Percentiles rank a stretch among this genome's conserved stretches.
Conservation (phyloP, 1,284 basidiomycete genomes). For the Jaminaea rosea region DNA sequence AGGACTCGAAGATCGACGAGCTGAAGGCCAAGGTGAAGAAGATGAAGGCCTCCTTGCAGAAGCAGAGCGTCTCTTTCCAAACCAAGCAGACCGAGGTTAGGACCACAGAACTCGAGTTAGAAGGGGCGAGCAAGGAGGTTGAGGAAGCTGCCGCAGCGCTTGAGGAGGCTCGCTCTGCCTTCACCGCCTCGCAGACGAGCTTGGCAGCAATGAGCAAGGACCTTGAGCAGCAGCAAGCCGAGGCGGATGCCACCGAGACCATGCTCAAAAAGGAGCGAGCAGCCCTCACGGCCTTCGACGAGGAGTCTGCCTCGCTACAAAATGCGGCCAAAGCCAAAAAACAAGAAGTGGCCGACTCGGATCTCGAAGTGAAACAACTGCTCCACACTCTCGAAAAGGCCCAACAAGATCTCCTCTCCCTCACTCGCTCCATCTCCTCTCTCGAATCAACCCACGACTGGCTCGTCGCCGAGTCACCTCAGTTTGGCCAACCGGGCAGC, state of each 20-base stretch:
- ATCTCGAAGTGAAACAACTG: constrained; percentile 59
- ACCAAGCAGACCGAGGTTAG: constrained; percentile 79
- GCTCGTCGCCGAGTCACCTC: constrained; percentile 80
- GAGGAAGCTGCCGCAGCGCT: constrained; percentile 57
- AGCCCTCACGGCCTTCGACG: constrained; percentile 75
- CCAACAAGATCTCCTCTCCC: constrained; percentile 50
- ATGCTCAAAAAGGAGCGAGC: constrained; percentile 74
- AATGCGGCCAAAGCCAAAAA: constrained; percentile 72
- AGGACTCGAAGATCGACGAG: constrained; percentile 90
- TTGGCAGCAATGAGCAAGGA: constrained; percentile 57
- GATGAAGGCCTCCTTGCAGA: constrained; percentile 71
- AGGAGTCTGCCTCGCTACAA: constrained; percentile 74
- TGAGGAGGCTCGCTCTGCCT: constrained; percentile 56
- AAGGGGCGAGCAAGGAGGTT: constrained; percentile 77
- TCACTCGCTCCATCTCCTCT: constrained; percentile 38
- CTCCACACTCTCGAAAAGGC: constrained; percentile 53
- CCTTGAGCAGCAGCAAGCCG: constrained; percentile 54
- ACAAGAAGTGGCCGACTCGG: constrained; percentile 62
- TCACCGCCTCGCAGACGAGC: constrained; percentile 60
- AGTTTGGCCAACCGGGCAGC: constrained; percentile 72
- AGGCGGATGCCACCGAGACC: constrained; percentile 59
- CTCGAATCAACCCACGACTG: constrained; percentile 78
- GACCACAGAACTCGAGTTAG: constrained; percentile 74
- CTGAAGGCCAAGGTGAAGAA: constrained; percentile 70
- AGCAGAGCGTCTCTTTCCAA: constrained; percentile 72